phyloP scores from a whole-genome alignment of 139 green algal species.

The Trebouxia sp. region DNA sequence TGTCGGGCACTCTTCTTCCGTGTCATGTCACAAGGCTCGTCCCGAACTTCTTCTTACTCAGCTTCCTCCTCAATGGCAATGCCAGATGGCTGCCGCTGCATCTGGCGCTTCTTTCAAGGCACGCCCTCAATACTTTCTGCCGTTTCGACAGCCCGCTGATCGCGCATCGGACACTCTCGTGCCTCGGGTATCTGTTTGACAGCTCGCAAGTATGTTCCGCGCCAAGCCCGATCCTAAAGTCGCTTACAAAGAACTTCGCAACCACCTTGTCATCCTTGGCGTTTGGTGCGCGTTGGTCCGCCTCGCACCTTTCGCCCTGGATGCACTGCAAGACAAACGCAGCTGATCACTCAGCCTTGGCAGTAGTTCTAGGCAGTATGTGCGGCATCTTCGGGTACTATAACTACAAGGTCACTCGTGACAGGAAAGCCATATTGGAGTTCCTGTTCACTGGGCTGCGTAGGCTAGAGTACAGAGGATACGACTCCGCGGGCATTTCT shows the following conservation, averaged over 20 bases:
- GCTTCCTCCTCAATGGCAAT: too few species aligned
- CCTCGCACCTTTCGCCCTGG: slow-evolving; percentile 64
- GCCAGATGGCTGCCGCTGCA: too few species aligned
- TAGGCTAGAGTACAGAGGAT: slow-evolving; percentile 97
- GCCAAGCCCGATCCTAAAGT: slow-evolving; percentile 55
- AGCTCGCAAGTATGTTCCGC: slow-evolving; percentile 4
- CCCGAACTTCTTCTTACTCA: too few species aligned
- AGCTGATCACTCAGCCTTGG: not conserved
- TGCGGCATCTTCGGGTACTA: slow-evolving; percentile 98
- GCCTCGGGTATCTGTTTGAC: too few species aligned
- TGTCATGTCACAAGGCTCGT: too few species aligned
- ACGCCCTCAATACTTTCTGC: too few species aligned
- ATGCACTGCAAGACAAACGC: slow-evolving; percentile 40
- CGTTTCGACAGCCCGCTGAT: too few species aligned
- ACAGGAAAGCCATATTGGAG: slow-evolving; percentile 79
- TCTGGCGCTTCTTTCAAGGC: too few species aligned
- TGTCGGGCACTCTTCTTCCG: too few species aligned
- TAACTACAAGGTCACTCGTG: slow-evolving; percentile 69
- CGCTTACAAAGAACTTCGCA: slow-evolving; percentile 58
- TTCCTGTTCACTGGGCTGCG: slow-evolving; percentile 86
- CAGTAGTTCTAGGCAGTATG: slow-evolving; percentile 56
- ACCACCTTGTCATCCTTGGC: slow-evolving; percentile 57
- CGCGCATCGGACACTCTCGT: too few species aligned
- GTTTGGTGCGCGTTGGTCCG: slow-evolving; percentile 50
- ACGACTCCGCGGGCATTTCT: slow-evolving; percentile 93